Conservation (phyloP, 2,329 filamentous ascomycete species). For the Chrysoporthe cubensis region DNA sequence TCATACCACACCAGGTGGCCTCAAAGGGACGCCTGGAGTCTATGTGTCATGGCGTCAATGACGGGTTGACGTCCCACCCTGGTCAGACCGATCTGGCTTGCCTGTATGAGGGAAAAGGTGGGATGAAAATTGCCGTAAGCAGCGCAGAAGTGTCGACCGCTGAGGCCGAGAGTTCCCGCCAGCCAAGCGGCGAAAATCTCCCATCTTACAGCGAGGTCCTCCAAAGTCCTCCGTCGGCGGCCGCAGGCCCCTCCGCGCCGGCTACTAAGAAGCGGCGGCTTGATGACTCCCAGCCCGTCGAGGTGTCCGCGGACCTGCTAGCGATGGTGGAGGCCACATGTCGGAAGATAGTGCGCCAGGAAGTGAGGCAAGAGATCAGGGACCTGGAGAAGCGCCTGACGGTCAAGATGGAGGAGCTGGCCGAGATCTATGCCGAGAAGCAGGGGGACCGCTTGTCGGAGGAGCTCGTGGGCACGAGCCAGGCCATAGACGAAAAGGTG, state of each 20-base stretch:
- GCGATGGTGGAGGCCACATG: conserved; percentile 4
- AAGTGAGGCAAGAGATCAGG: conserved; percentile 9
- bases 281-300: not conserved
- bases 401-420: conserved; percentile 4
- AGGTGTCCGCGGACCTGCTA: conserved; percentile 4
- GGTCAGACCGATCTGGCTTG: conserved; percentile 17
- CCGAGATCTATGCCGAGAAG: conserved; percentile 9
- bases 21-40: conserved; percentile 1
- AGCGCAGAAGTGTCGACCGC: not conserved
- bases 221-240: not conserved
- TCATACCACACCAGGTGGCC: conserved; percentile 10
- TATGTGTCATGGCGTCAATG: not conserved
- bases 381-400: conserved; percentile 14
- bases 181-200: not conserved
- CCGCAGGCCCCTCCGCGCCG: not conserved
- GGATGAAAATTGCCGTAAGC: not conserved
- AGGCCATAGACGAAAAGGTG: conserved; percentile 16
- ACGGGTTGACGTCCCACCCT: conserved; percentile 3
- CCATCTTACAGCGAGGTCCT: conserved; percentile 13
- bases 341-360: conserved; percentile 13
- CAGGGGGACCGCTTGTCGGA: conserved; percentile 10
- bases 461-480: conserved; percentile 9
- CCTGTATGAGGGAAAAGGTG: conserved; percentile 18
- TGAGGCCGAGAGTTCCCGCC: not conserved
- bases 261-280: conserved; percentile 12